Conservation (phyloP, 345 rosid genomes). For the Gossypium herbaceum region DNA sequence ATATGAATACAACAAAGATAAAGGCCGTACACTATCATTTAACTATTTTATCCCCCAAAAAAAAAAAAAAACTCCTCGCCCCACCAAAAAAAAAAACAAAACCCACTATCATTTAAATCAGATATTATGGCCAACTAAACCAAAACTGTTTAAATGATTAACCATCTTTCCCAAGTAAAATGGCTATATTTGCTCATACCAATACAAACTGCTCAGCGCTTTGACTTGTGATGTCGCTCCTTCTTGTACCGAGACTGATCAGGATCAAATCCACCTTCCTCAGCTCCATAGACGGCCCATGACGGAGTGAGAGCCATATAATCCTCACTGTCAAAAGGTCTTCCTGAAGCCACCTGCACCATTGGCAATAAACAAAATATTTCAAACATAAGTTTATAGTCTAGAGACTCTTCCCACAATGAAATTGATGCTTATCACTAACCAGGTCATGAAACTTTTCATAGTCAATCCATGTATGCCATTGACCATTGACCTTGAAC, state of each 20-base stretch:
- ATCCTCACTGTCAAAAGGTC: conserved; percentile 66
- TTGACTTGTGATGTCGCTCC: conserved; percentile 79
- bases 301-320: conserved; percentile 86
- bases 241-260: conserved; percentile 72
- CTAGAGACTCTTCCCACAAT: not conserved
- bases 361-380: conserved; percentile 10
- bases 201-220: conserved; percentile 21
- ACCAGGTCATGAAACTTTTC: conserved; percentile 94
- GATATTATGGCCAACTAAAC: conserved; percentile 2
- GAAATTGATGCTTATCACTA: conserved; percentile 21
- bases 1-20: conserved; percentile 2
- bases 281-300: conserved; percentile 95
- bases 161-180: not conserved
- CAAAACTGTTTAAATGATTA: conserved; percentile 12
- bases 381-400: not conserved
- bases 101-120: not conserved
- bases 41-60: too few species aligned
- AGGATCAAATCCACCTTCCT: conserved; percentile 96
- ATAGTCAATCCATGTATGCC: conserved; percentile 99
- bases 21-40: not conserved
- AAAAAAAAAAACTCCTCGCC: too few species aligned
- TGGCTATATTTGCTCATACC: not conserved
- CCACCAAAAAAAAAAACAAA: too few species aligned
- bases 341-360: conserved; percentile 76
- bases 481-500: conserved; percentile 78